phyloP scores from a whole-genome alignment of 371 early-diverging fungal genomes.

The Haplosporangium sp. region DNA sequence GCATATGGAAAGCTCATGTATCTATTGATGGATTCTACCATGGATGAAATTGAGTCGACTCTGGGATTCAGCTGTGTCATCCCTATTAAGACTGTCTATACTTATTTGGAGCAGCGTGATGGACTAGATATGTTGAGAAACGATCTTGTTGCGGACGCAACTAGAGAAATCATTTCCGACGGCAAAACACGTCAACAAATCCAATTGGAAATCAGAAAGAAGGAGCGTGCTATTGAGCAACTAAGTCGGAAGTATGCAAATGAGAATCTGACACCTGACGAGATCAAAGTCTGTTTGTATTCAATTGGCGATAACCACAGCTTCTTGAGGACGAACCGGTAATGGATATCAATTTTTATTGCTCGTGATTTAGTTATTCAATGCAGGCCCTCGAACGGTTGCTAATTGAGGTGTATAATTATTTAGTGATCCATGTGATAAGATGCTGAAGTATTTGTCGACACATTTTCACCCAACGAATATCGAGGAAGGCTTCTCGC shows the following conservation, averaged over 20 bases:
- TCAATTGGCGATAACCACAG: conserved; percentile 97
- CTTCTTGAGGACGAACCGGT: conserved; percentile 88
- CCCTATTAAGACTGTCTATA: conserved; percentile 91
- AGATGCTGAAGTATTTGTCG: conserved; percentile 86
- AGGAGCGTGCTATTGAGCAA: conserved; percentile 91
- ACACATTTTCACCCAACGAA: conserved; percentile 71
- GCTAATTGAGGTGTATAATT: neutral
- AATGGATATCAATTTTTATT: conserved; percentile 7
- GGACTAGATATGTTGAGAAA: conserved; percentile 82
- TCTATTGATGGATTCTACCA: conserved; percentile 88
- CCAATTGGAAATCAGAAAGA: conserved; percentile 88
- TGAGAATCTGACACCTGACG: conserved; percentile 68
- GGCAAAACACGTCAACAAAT: conserved; percentile 82
- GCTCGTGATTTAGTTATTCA: too few species aligned
- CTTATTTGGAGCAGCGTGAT: conserved; percentile 72
- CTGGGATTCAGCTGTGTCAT: conserved; percentile 84
- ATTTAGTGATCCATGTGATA: conserved; percentile 92
- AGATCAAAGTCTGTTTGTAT: conserved; percentile 89
- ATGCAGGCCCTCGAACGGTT: too few species aligned
- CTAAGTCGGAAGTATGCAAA: conserved; percentile 85
- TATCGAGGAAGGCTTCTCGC: conserved; percentile 69
- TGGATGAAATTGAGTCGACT: conserved; percentile 88
- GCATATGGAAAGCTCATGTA: conserved; percentile 97
- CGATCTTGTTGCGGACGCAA: conserved; percentile 84
- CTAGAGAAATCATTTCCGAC: conserved; percentile 89